phyloP scores from a whole-genome alignment of 1,139 yeast genomes.

The Hanseniaspora uvarum region DNA sequence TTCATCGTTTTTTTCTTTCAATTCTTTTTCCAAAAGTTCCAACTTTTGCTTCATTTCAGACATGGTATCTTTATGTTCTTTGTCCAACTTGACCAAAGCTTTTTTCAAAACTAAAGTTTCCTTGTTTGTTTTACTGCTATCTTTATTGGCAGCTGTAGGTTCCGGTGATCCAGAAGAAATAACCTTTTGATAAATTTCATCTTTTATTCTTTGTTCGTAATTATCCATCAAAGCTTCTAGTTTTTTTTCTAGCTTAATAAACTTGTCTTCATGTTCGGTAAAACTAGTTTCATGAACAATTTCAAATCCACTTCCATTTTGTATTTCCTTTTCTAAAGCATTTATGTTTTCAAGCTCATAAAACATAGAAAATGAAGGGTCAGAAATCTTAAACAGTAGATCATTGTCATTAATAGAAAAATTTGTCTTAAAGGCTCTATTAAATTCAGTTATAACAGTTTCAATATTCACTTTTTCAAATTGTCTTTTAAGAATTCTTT shows the following conservation, averaged over 20 bases:
- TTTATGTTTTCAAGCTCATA: not conserved
- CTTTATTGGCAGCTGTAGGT: not conserved
- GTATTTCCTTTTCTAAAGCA: not conserved
- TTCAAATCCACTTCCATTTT: not conserved
- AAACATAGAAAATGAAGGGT: not conserved
- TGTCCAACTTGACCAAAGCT: slow-evolving; percentile 6
- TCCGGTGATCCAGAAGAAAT: not conserved
- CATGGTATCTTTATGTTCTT: slow-evolving; percentile 5
- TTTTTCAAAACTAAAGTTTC: not conserved
- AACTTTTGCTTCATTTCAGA: slow-evolving; percentile 1
- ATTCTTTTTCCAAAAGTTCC: slow-evolving; percentile 21
- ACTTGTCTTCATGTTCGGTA: not conserved
- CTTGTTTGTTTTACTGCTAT: not conserved
- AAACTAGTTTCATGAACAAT: not conserved
- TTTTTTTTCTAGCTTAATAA: not conserved
- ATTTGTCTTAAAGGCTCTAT: not conserved
- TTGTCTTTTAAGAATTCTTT: not conserved
- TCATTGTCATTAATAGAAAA: not conserved
- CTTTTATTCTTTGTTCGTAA: not conserved
- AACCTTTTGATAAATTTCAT: not conserved
- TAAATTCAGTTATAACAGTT: not conserved
- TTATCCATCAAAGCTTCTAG: not conserved
- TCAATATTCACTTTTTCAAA: not conserved
- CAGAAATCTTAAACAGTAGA: not conserved
- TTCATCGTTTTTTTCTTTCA: slow-evolving; percentile 17